Evolutionary conservation across 495 filamentous ascomycete species (phyloP).

Genomic region (Talaromyces thailandensis): DNA sequence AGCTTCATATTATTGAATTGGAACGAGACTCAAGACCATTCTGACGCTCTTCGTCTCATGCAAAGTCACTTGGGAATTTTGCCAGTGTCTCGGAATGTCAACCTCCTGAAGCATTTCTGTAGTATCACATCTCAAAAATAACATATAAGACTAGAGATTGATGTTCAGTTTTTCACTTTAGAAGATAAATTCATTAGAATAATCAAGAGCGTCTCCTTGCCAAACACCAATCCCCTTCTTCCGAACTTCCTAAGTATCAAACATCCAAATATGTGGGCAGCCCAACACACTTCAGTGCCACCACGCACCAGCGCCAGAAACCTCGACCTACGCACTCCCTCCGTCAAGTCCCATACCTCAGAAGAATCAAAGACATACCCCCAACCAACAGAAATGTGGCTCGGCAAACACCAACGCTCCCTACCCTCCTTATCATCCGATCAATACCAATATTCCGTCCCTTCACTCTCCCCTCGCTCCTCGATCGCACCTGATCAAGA

Average conservation of each 20-base stretch:
- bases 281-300: neutral
- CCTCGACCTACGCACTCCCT: neutral
- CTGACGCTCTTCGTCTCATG: neutral
- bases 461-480: neutral
- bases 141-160: neutral
- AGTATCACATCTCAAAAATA: neutral
- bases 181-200: neutral
- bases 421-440: neutral
- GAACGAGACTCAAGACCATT: neutral
- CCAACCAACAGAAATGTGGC: neutral
- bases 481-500: neutral
- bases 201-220: neutral
- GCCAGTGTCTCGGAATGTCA: neutral
- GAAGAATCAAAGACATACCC: neutral
- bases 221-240: neutral
- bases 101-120: neutral
- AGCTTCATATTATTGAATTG: neutral
- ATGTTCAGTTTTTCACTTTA: neutral
- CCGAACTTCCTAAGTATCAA: too few species aligned
- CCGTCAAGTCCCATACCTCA: neutral
- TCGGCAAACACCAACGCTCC: neutral
- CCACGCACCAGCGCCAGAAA: slow-evolving; percentile 1
- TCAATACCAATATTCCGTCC: neutral
- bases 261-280: neutral
- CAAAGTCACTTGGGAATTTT: neutral